Base-by-base conservation (phyloP, 2,329 filamentous ascomycete species). In the Alternaria longipes region DNA sequence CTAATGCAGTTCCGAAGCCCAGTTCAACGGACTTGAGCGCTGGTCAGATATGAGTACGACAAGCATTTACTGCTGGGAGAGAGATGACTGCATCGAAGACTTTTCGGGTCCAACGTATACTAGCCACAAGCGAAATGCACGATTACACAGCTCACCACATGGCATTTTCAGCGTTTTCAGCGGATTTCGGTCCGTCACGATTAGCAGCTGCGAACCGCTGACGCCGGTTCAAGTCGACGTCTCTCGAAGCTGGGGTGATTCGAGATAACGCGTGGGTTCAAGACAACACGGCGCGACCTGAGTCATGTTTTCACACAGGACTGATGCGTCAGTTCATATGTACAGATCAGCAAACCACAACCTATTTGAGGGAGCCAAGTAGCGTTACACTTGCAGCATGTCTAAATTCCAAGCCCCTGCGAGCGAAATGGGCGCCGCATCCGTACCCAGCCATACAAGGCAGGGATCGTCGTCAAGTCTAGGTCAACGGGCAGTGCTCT, bases 11-110 rank as follows among this genome's bases (percentile, higher is more conserved):
- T 38, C 67, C 67, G 52, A 60, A 47, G 67, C 59, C 57, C 68
- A 64, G 66, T 66, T 56, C 44, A 34, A 62, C 66, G 69, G 69
- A 73, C 56, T 67, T 75, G 47, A 64, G 69, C 69, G 70, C 65
- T 62, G 58, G 54, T 55, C 55, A 57, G 49, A 41, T 51, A 18
- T 16, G 41, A 52, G 40, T 36, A 52, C 51, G 59, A 59, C 24
- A 40, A 24, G 30, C 38, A 56, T 50, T 40, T 54, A 40, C 46
- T 56, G 54, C 54, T 30, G 28, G 49, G 49, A 34, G 41, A 32
- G 54, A 49, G 38, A 56, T 53, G 59, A 53, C 62, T 59, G 46
- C 53, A 20, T 52, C 41, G 50, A 51, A 38, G 40, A 57, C 55
- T 52, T 32, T 50, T 42, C 32, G 24, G 44, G 52, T 20, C 41